Evolutionary conservation across 2,329 filamentous ascomycete species (phyloP).

Genomic region (Hortaea sp.): DNA sequence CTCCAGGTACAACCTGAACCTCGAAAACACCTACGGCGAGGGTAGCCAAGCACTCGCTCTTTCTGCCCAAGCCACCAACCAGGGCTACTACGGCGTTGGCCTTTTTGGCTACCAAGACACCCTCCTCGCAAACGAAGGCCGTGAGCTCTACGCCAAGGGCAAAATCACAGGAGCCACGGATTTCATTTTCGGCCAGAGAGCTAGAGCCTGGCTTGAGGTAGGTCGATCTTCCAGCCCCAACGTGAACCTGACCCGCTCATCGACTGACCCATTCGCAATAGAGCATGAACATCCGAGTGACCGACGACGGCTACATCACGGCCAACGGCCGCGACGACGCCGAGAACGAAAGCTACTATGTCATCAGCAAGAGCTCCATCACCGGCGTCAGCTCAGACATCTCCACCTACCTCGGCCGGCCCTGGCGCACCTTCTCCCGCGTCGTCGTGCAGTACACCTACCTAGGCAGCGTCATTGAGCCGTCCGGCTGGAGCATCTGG

Average conservation of each 20-base stretch:
- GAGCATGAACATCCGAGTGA: slow-evolving; percentile 37
- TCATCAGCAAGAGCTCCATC: slow-evolving; percentile 45
- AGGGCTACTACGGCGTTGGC: slow-evolving; percentile 48
- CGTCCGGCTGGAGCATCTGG: slow-evolving; percentile 51
- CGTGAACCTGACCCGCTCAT: too few relatives aligned
- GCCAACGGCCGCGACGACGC: slow-evolving; percentile 31
- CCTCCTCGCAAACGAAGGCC: slow-evolving; percentile 39
- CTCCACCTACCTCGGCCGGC: slow-evolving; percentile 39
- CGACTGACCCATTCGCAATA: too few relatives aligned
- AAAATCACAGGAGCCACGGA: slow-evolving; percentile 50
- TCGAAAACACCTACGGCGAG: slow-evolving; percentile 39
- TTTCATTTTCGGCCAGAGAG: slow-evolving; percentile 49
- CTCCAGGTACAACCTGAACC: slow-evolving; percentile 49
- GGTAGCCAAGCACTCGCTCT: slow-evolving; percentile 41
- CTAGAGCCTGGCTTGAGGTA: slow-evolving; percentile 41
- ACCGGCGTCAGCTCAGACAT: slow-evolving; percentile 28
- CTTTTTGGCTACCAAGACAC: slow-evolving; percentile 49
- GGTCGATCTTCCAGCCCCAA: not conserved
- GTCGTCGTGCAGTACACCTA: slow-evolving; percentile 43
- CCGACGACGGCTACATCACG: slow-evolving; percentile 38
- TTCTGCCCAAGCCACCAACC: slow-evolving; percentile 39
- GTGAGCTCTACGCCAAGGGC: slow-evolving; percentile 46
- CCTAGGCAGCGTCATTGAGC: slow-evolving; percentile 47
- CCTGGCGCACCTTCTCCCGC: slow-evolving; percentile 42
- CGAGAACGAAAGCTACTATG: slow-evolving; percentile 35